These are phyloP conservation scores for Simplicillium sp. DNA, from an alignment of 2,329 filamentous ascomycete genomes.

Conservation along the genomic window DNA sequence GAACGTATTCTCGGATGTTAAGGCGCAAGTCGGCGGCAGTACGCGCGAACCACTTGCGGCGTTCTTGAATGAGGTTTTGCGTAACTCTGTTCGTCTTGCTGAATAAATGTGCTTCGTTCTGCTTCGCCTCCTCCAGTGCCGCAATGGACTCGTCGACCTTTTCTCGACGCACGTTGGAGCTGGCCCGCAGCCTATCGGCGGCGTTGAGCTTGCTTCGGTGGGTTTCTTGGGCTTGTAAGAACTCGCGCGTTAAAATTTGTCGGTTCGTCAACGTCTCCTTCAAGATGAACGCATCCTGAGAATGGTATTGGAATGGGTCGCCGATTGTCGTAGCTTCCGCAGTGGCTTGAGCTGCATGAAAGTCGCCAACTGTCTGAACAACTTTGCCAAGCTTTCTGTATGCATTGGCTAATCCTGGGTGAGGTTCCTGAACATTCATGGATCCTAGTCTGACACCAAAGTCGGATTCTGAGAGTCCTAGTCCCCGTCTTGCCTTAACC, in stretches of 20 bases:
- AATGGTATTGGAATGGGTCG: constrained; percentile 91
- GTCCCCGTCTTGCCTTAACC: constrained; percentile 80
- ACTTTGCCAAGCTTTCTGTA: constrained; percentile 93
- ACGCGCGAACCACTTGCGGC: constrained; percentile 80
- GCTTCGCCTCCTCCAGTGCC: constrained; percentile 77
- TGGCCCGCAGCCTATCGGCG: constrained; percentile 80
- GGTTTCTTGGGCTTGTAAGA: constrained; percentile 80
- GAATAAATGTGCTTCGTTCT: constrained; percentile 69
- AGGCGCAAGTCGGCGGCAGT: constrained; percentile 76
- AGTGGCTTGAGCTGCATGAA: constrained; percentile 90
- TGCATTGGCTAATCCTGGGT: constrained; percentile 77
- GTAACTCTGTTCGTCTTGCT: constrained; percentile 87
- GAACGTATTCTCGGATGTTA: constrained; percentile 82
- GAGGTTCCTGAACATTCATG: constrained; percentile 85
- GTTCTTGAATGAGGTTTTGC: constrained; percentile 77
- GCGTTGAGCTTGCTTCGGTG: constrained; percentile 76
- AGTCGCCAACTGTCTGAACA: constrained; percentile 89
- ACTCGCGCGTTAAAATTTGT: constrained; percentile 88
- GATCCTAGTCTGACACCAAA: constrained; percentile 82
- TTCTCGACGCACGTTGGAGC: constrained; percentile 77
- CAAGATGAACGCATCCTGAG: constrained; percentile 90
- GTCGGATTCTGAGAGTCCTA: constrained; percentile 86
- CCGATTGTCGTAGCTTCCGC: constrained; percentile 91
- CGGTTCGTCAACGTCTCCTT: constrained; percentile 97
- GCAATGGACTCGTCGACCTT: constrained; percentile 98